Conservation (phyloP, 441 rosid species). For the Populus tomentosa region DNA sequence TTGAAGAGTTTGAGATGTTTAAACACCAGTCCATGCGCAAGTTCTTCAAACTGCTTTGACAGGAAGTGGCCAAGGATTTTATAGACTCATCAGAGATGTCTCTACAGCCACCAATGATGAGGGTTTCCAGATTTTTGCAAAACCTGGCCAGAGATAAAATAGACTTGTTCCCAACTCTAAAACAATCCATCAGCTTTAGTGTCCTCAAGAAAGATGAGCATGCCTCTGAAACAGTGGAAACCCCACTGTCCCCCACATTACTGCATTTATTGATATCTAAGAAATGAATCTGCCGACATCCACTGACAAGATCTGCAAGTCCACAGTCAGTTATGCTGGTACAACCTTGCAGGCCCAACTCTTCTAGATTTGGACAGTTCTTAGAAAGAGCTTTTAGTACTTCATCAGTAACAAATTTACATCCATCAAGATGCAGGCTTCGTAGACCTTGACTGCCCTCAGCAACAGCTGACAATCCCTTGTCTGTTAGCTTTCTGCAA, state of each 20-base stretch:
- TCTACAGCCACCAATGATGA: slow-evolving; percentile 75
- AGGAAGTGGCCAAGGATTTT: slow-evolving; percentile 57
- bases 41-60: slow-evolving; percentile 61
- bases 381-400: slow-evolving; percentile 49
- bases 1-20: slow-evolving; percentile 63
- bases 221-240: slow-evolving; percentile 56
- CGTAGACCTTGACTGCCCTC: slow-evolving; percentile 63
- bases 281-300: slow-evolving; percentile 52
- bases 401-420: slow-evolving; percentile 59
- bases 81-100: slow-evolving; percentile 64
- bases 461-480: slow-evolving; percentile 74
- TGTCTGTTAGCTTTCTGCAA: slow-evolving; percentile 80
- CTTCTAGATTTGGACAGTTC: slow-evolving; percentile 54
- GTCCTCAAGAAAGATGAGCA: slow-evolving; percentile 64
- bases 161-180: slow-evolving; percentile 72
- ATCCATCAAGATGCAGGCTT: slow-evolving; percentile 59
- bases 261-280: slow-evolving; percentile 81
- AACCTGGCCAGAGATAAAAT: slow-evolving; percentile 51
- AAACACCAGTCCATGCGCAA: slow-evolving; percentile 96
- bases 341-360: slow-evolving; percentile 79
- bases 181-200: slow-evolving; percentile 78
- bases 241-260: slow-evolving; percentile 62
- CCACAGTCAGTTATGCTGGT: slow-evolving; percentile 61
- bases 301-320: slow-evolving; percentile 54
- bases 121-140: slow-evolving; percentile 72